Percentiles rank a stretch among this genome's conserved stretches.
These are phyloP conservation scores for Fusarium annulatum DNA, from an alignment of 2,329 filamentous ascomycete species.

Conservation along the genomic window DNA sequence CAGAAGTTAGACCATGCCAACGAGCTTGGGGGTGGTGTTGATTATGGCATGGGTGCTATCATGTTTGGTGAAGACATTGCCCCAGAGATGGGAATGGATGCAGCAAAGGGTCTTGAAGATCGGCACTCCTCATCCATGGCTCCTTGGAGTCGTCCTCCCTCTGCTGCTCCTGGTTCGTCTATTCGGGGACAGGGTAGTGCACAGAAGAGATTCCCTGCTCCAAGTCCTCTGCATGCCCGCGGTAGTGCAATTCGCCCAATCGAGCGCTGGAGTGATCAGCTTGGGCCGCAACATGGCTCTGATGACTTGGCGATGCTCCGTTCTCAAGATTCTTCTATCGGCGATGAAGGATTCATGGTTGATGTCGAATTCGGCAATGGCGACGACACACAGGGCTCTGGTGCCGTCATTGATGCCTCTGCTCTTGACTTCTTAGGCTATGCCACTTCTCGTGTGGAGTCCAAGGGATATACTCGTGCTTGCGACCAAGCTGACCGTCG, in stretches of 20 bases:
- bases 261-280: constrained; percentile 60
- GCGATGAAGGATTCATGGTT: constrained; percentile 35
- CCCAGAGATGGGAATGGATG: constrained; percentile 78
- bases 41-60: constrained; percentile 43
- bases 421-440: constrained; percentile 60
- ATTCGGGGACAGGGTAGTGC: constrained; percentile 54
- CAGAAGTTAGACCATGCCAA: constrained; percentile 48
- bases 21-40: constrained; percentile 45
- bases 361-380: constrained; percentile 32
- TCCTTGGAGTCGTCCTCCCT: constrained; percentile 64
- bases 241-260: constrained; percentile 54
- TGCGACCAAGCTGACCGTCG: constrained; percentile 49
- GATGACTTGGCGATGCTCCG: constrained; percentile 46
- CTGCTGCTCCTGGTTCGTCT: constrained; percentile 59
- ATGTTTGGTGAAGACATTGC: constrained; percentile 55
- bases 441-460: constrained; percentile 51
- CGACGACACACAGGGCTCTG: constrained; percentile 48
- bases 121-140: constrained; percentile 65
- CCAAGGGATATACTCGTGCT: constrained; percentile 48
- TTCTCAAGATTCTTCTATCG: constrained; percentile 49
- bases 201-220: constrained; percentile 48
- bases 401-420: constrained; percentile 56
- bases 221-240: constrained; percentile 53
- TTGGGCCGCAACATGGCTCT: constrained; percentile 47
- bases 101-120: constrained; percentile 73